A percentile compares a stretch with the other conserved stretches of the same genome.
These are phyloP conservation scores for Cryptococcus sp. DNA, from an alignment of 1,284 basidiomycete genomes.

Conservation along the genomic window DNA sequence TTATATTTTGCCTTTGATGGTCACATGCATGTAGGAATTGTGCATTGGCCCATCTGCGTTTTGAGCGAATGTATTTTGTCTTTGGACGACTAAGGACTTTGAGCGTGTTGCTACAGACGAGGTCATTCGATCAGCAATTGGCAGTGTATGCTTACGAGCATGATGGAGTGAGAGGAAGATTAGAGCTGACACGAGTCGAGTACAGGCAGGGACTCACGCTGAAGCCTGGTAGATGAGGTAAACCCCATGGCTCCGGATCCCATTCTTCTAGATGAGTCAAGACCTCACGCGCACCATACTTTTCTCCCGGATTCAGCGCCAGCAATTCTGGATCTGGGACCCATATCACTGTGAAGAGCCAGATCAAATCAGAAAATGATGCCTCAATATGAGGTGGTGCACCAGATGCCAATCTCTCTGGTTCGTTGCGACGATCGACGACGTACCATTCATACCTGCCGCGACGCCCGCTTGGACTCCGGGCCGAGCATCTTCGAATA, in stretches of 20 bases:
- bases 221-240: conserved; percentile 26
- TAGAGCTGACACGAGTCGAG: not conserved
- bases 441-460: conserved; percentile 53
- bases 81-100: not conserved
- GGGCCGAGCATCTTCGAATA: conserved; percentile 52
- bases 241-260: conserved; percentile 47
- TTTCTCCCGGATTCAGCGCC: conserved; percentile 42
- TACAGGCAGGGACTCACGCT: conserved; percentile 10
- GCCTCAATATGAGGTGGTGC: too few relatives aligned
- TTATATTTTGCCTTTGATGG: too few relatives aligned
- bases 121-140: too few relatives aligned
- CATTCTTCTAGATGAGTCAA: conserved; percentile 45
- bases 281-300: conserved; percentile 45
- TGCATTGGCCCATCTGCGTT: too few relatives aligned
- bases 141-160: too few relatives aligned
- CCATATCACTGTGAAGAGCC: conserved; percentile 45
- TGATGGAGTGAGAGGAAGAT: not conserved
- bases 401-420: too few relatives aligned
- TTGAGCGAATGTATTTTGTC: not conserved
- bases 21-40: too few relatives aligned
- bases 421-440: too few relatives aligned
- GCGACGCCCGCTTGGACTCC: conserved; percentile 50
- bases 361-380: too few relatives aligned
- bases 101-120: too few relatives aligned
- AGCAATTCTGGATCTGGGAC: conserved; percentile 49